Evolutionary conservation across 345 rosid species (phyloP).

Genomic region (Zanthoxylum bungeanum): DNA sequence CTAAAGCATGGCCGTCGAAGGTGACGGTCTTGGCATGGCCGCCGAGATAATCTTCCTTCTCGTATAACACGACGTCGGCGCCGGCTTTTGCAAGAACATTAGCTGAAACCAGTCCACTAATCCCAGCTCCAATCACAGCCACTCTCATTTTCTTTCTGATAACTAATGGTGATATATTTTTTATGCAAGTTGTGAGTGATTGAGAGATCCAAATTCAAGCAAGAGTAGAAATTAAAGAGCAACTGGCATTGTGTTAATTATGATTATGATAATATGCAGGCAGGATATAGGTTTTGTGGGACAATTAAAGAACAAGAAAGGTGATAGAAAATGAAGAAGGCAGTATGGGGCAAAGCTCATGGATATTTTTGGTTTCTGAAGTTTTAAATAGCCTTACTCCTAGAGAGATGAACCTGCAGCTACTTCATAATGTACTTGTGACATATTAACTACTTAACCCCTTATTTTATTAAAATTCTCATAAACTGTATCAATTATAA

Average conservation of each 20-base stretch:
- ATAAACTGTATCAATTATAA: too few relatives aligned
- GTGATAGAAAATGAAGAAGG: too few relatives aligned
- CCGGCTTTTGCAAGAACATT: constrained; percentile 46
- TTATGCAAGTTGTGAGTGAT: not conserved
- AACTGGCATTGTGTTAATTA: not conserved
- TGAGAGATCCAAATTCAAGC: not conserved
- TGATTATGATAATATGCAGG: not conserved
- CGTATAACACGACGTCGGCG: constrained; percentile 50
- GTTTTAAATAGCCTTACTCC: too few relatives aligned
- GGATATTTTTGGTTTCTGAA: too few relatives aligned
- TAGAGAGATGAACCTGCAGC: too few relatives aligned
- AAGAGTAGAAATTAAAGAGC: not conserved
- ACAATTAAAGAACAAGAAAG: too few relatives aligned
- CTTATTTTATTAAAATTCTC: too few relatives aligned
- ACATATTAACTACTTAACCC: too few relatives aligned
- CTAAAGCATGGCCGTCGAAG: constrained; percentile 52
- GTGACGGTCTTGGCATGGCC: constrained; percentile 65
- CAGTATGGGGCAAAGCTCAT: too few relatives aligned
- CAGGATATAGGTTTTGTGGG: not conserved
- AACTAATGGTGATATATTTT: not conserved
- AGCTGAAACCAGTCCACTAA: constrained; percentile 62
- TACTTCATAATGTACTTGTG: too few relatives aligned
- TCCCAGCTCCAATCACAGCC: constrained; percentile 68
- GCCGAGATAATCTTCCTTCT: constrained; percentile 55
- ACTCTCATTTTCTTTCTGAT: constrained; percentile 52